Evolutionary conservation across 176 grass and related monocot species (phyloP), one percentile per base, ranked within the genome.

Genomic region (Luzula sylvatica): DNA sequence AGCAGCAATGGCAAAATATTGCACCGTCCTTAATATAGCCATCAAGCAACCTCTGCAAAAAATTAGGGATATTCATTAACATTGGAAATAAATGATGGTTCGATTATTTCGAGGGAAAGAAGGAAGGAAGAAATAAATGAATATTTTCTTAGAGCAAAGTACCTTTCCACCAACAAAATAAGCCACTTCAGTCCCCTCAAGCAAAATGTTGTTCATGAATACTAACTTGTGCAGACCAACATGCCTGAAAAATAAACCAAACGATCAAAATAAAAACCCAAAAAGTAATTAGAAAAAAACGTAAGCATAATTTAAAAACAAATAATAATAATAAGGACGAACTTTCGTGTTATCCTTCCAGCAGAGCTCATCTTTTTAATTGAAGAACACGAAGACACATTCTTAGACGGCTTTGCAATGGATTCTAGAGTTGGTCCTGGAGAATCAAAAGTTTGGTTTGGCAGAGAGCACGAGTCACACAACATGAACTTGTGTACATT

Each of bases 1-100:
- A 79, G 56, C 85, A 98, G 74, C 85, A 98, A 65, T 76, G 67
- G 73, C 92, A 98, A 27, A 86, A 98, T 68, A 98, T 98, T 58
- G 81, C 84, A 77, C 65, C 44, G 24, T 83, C 92, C 68, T 77
- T 98, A 68, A 98, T 90, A 53, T 98, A 90, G 46, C 92, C 92
- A 52, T 90, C 74, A 14, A 89, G 68, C 30, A 98, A 79, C 64
- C 85, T 98, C 92, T 98, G 73, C 39, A 54, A 74, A 72, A 27
- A 62, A n/a, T 18, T 4, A 46, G 59, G 69, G 49, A 55, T 38
- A 44, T 15, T 73, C 26, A 72, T 56, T 65, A 58, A 21, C 30
- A 15, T 47, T 49, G 27, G 26, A 64, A 45, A 64, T 32, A 22
- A 32, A 19, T 23, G 45, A 18, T 28, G 41, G 29, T 9, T 32